Evolutionary conservation across 2,329 filamentous ascomycete species (phyloP).

Genomic region (Colletotrichum navitas): DNA sequence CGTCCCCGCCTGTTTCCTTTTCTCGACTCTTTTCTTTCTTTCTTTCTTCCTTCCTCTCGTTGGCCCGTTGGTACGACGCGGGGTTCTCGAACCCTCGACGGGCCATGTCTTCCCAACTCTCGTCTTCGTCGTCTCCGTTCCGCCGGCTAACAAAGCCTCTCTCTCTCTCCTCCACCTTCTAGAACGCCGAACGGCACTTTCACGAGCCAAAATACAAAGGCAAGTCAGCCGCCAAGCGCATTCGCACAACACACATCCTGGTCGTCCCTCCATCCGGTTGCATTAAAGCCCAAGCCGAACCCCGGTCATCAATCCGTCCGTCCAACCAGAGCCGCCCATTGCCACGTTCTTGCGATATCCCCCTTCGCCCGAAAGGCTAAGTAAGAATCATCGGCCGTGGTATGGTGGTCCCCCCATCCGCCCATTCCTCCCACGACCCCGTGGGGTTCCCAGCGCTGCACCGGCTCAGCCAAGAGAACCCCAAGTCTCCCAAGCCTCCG

Average conservation of each 20-base stretch:
- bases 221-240: constrained; percentile 35
- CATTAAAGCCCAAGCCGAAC: constrained; percentile 42
- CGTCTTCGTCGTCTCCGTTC: constrained; percentile 6
- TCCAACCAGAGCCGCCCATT: constrained; percentile 43
- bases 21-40: not conserved
- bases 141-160: not conserved
- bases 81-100: not conserved
- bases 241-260: constrained; percentile 17
- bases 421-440: constrained; percentile 20
- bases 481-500: constrained; percentile 6
- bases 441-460: constrained; percentile 36
- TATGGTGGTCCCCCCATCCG: not conserved
- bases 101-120: not conserved
- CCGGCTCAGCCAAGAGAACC: constrained; percentile 21
- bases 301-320: constrained; percentile 26
- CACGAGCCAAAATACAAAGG: constrained; percentile 22
- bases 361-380: constrained; percentile 46
- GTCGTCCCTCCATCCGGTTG: constrained; percentile 14
- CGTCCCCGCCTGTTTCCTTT: too few species aligned
- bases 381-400: constrained; percentile 8
- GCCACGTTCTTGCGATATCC: constrained; percentile 36
- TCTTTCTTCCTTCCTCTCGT: not conserved
- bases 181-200: constrained; percentile 3
- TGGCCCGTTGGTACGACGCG: not conserved
- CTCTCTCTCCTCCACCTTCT: not conserved